Percentiles rank a stretch among this genome's conserved stretches.
phyloP scores from a whole-genome alignment of 2,329 filamentous ascomycete genomes.

The Thielaviopsis euricoi region DNA sequence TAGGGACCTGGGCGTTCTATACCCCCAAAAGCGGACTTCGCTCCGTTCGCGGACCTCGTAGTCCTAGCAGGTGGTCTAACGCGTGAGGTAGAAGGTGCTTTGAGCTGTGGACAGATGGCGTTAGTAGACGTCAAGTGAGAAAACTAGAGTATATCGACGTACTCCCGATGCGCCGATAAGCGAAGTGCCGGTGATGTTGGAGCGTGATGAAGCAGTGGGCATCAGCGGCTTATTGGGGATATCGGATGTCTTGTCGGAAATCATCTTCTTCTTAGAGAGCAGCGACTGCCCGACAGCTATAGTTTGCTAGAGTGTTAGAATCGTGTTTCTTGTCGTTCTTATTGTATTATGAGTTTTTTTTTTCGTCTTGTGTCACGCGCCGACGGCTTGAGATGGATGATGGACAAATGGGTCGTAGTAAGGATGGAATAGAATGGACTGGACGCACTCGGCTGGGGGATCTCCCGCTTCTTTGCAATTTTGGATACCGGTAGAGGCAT shows the following conservation, averaged over 20 bases:
- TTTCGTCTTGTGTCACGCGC: neutral
- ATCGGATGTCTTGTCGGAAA: slow-evolving; percentile 39
- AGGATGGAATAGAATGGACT: neutral
- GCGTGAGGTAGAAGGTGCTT: slow-evolving; percentile 5
- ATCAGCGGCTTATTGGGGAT: slow-evolving; percentile 25
- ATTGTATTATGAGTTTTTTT: too few species aligned
- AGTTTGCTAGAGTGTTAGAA: slow-evolving; percentile 1
- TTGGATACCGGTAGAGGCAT: slow-evolving; percentile 20
- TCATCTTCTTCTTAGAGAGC: slow-evolving; percentile 43
- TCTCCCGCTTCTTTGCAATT: slow-evolving; percentile 33
- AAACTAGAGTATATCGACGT: neutral
- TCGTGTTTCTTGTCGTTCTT: neutral
- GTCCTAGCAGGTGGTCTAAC: slow-evolving; percentile 8
- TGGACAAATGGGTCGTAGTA: neutral
- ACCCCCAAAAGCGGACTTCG: slow-evolving; percentile 22
- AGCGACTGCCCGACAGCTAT: slow-evolving; percentile 26
- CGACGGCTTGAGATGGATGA: neutral
- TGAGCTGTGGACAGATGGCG: slow-evolving; percentile 4
- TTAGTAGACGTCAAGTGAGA: neutral
- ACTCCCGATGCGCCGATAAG: slow-evolving; percentile 12
- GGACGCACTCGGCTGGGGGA: slow-evolving; percentile 27
- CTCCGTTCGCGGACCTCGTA: slow-evolving; percentile 38
- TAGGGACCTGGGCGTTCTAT: slow-evolving; percentile 30
- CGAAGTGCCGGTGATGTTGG: slow-evolving; percentile 27
- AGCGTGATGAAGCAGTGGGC: slow-evolving; percentile 25